Conservation (phyloP, 1,139 yeast species). For the Meyerozyma athensensis region DNA sequence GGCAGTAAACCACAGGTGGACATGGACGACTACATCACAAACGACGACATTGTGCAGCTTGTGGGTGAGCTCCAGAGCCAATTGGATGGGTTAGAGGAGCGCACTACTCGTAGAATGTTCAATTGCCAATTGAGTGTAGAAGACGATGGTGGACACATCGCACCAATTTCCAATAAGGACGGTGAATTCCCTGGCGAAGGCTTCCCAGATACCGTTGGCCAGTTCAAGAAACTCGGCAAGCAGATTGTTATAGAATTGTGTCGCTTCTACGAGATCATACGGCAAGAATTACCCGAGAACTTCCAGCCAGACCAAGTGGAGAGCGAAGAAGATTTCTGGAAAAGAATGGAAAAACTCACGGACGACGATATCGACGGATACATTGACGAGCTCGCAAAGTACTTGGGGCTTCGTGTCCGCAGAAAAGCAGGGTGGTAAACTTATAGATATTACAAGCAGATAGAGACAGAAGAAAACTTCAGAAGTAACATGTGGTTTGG, state of each 20-base stretch:
- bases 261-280: constrained; percentile 64
- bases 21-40: constrained; percentile 61
- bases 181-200: constrained; percentile 60
- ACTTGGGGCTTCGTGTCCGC: constrained; percentile 57
- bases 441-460: not conserved
- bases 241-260: constrained; percentile 49
- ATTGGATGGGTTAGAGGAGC: constrained; percentile 64
- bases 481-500: too few species aligned
- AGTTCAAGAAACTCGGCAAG: constrained; percentile 45
- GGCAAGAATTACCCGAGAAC: constrained; percentile 42
- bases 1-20: constrained; percentile 34
- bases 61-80: constrained; percentile 91
- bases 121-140: constrained; percentile 29
- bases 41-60: constrained; percentile 65
- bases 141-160: constrained; percentile 13
- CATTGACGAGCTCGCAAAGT: constrained; percentile 63
- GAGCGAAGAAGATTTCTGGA: constrained; percentile 31
- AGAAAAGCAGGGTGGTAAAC: constrained; percentile 33
- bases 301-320: constrained; percentile 17
- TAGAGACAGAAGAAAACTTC: not conserved
- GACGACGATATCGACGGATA: constrained; percentile 41
- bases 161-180: constrained; percentile 53
- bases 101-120: constrained; percentile 55
- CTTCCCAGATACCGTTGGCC: constrained; percentile 59
- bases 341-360: constrained; percentile 28